Base-by-base conservation (phyloP, 495 filamentous ascomycete species). In the Xylaria bambusicola region DNA sequence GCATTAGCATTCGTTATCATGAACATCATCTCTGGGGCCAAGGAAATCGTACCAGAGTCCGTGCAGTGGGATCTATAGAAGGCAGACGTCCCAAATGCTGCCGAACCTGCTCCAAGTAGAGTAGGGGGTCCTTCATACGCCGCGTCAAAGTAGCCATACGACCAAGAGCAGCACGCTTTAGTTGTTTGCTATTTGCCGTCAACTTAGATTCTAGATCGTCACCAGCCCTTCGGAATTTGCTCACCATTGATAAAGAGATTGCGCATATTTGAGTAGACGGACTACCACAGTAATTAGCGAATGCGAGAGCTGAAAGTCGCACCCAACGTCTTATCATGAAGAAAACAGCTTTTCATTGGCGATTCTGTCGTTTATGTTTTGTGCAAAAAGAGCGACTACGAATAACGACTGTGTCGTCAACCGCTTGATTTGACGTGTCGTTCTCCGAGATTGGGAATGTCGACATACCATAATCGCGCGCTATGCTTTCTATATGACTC, bases 51-150 rank as follows among this genome's bases (percentile, higher is more conserved):
- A 96, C 61, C 27, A 98, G 83, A 1, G 95, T 98, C 40, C 94
- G 82, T 12, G 94, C 97, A 65, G 93, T 98, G 29, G 94, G 94
- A 70, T 98, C 95, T 66, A 98, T 98, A 5, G 92, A 86, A n/a
- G 94, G 94, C 51, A 98, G 84, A 84, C 94, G 92, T 60, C 92
- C 93, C 67, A 98, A 82, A 85, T 98, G 94, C 75, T 98, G 95
- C 45, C 94, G 87, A 64, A 98, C 94, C 77, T 98, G 93, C 77
- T 98, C 94, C 53, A 98, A 87, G 73, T 98, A 98, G 35, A 93
- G 75, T 31, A 98, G 84, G 29, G 94, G 91, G 62, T 97, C 94
- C 76, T 95, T 97, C 42, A 98, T 76, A 53, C 92, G 84, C 76
- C 90, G 91, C 74, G 89, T 92, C 65, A 98, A 92, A 9, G 94